phyloP scores from a whole-genome alignment of 208 protist genomes.

The Crithidia sp. region DNA sequence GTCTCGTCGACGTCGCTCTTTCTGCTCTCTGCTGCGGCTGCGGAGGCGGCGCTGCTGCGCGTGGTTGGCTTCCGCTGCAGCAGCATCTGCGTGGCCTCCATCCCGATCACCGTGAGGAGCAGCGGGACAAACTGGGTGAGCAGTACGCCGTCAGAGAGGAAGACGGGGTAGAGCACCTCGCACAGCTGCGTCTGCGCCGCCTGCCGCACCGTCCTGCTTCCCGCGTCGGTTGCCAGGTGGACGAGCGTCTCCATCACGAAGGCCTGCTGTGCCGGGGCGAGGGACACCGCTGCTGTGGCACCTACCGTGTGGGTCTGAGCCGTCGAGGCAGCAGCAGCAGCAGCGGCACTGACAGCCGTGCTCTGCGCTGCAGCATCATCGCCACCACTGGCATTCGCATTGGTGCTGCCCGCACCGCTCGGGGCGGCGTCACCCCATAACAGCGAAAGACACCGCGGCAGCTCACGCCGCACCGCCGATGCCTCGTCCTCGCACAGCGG shows the following conservation, averaged over 20 bases:
- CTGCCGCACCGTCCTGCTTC: constrained; percentile 56
- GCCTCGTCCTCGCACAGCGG: constrained; percentile 74
- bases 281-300: background rate
- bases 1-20: constrained; percentile 11
- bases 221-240: constrained; percentile 54
- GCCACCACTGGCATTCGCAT: background rate
- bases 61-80: constrained; percentile 8
- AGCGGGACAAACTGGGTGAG: constrained; percentile 52
- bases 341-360: background rate
- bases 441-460: constrained; percentile 54
- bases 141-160: constrained; percentile 33
- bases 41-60: background rate
- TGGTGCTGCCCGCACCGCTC: background rate
- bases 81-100: constrained; percentile 41
- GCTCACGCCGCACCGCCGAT: constrained; percentile 52
- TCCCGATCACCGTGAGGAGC: constrained; percentile 54
- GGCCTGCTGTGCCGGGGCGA: constrained; percentile 22
- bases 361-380: background rate
- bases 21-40: background rate
- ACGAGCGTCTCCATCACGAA: constrained; percentile 59
- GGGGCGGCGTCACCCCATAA: constrained; percentile 43
- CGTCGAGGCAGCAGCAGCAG: background rate
- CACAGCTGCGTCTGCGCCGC: constrained; percentile 57
- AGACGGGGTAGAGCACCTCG: constrained; percentile 50
- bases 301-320: background rate